phyloP scores from a whole-genome alignment of 2,329 filamentous ascomycete genomes.

The Curvularia sp. region DNA sequence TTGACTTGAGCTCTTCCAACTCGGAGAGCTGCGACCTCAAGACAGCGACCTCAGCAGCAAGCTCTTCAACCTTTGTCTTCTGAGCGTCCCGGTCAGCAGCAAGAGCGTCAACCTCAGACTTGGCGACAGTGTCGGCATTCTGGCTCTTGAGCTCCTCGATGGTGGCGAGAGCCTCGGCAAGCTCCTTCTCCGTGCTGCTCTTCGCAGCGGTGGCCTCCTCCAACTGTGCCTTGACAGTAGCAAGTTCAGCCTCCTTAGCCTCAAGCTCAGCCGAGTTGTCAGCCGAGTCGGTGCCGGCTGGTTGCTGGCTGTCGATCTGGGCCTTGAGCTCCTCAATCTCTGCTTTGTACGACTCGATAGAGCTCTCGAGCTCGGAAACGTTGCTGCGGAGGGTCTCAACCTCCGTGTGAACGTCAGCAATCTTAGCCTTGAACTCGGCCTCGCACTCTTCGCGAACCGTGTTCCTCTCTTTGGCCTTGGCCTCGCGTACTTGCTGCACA shows the following conservation, averaged over 20 bases:
- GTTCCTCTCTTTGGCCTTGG: slow-evolving; percentile 48
- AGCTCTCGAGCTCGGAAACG: slow-evolving; percentile 36
- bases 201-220: slow-evolving; percentile 26
- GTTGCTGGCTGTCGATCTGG: slow-evolving; percentile 33
- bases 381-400: slow-evolving; percentile 24
- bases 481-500: slow-evolving; percentile 52
- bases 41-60: slow-evolving; percentile 30
- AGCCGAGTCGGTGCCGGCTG: slow-evolving; percentile 19
- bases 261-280: slow-evolving; percentile 34
- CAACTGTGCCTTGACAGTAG: slow-evolving; percentile 29
- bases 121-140: slow-evolving; percentile 27
- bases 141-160: slow-evolving; percentile 32
- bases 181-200: slow-evolving; percentile 25
- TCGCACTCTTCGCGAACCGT: slow-evolving; percentile 48
- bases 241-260: slow-evolving; percentile 39
- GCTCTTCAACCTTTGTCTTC: slow-evolving; percentile 33
- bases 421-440: slow-evolving; percentile 42
- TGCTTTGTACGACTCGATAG: slow-evolving; percentile 39
- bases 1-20: slow-evolving; percentile 27
- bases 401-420: slow-evolving; percentile 29
- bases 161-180: slow-evolving; percentile 31
- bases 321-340: slow-evolving; percentile 42
- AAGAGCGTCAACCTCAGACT: slow-evolving; percentile 38
- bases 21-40: slow-evolving; percentile 36
- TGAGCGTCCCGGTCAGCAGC: slow-evolving; percentile 34